phyloP scores from a whole-genome alignment of 345 rosid species.

The Salix arbutifolia region DNA sequence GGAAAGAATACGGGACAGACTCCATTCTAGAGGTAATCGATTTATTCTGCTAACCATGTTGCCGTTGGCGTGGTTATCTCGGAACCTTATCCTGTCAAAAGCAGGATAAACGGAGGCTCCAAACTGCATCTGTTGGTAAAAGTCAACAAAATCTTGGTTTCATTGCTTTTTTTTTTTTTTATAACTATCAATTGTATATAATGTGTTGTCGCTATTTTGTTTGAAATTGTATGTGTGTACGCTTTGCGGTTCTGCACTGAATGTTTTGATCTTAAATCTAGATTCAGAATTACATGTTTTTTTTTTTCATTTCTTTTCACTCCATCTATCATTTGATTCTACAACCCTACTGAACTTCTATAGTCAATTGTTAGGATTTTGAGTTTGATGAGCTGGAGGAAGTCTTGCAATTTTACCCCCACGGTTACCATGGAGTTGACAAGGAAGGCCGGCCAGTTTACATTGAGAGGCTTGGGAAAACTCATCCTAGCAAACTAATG shows the following conservation, averaged over 20 bases:
- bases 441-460: constrained; percentile 95
- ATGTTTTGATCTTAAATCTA: not conserved
- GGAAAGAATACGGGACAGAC: constrained; percentile 79
- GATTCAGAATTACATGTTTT: not conserved
- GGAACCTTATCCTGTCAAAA: not conserved
- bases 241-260: not conserved
- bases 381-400: constrained; percentile 85
- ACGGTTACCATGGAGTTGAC: constrained; percentile 97
- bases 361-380: constrained; percentile 56
- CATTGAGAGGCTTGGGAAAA: constrained; percentile 91
- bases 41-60: not conserved
- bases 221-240: not conserved
- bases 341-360: not conserved
- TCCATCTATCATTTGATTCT: not conserved
- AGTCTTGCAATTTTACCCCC: constrained; percentile 88
- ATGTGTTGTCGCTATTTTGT: not conserved
- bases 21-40: constrained; percentile 66
- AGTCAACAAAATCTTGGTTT: not conserved
- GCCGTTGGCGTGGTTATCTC: not conserved
- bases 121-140: constrained; percentile 5
- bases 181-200: not conserved
- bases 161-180: not conserved
- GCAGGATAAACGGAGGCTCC: not conserved
- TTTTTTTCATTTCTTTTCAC: not conserved
- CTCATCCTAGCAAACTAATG: constrained; percentile 83